Conservation (phyloP, 345 rosid genomes). For the Eutrema japonicum region DNA sequence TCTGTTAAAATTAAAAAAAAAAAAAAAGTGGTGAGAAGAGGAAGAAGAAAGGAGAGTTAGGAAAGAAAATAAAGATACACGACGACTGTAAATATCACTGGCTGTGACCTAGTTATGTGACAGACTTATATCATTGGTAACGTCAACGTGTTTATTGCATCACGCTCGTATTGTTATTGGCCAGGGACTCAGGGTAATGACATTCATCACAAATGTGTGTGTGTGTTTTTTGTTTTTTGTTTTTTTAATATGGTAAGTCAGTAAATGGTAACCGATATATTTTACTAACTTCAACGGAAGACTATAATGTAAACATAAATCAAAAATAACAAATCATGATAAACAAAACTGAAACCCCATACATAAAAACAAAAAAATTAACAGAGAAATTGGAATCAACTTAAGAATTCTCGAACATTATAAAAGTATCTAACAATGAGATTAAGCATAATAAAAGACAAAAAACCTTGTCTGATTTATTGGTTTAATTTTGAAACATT, state of each 20-base stretch:
- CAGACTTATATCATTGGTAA: slow-evolving; percentile 27
- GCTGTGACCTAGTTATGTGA: slow-evolving; percentile 33
- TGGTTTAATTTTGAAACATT: background rate
- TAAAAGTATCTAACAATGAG: background rate
- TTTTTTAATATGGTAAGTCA: slow-evolving; percentile 3
- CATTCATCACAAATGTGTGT: background rate
- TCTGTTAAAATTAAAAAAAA: slow-evolving; percentile 12
- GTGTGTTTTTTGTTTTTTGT: too few relatives aligned
- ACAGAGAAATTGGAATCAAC: background rate
- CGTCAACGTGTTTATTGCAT: slow-evolving; percentile 35
- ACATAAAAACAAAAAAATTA: background rate
- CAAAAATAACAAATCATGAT: background rate
- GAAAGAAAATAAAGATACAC: slow-evolving; percentile 30
- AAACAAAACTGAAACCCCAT: background rate
- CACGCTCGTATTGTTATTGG: slow-evolving; percentile 20
- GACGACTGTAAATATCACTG: slow-evolving; percentile 29
- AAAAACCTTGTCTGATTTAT: background rate
- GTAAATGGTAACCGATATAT: slow-evolving; percentile 19
- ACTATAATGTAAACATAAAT: background rate
- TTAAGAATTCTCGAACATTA: background rate
- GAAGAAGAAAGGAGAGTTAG: slow-evolving; percentile 12
- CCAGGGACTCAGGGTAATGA: background rate
- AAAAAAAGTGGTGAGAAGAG: background rate
- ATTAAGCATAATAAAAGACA: background rate
- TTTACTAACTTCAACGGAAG: slow-evolving; percentile 22